Base-by-base conservation (phyloP, 139 green algal species). In the Helicosporidium sp. region DNA sequence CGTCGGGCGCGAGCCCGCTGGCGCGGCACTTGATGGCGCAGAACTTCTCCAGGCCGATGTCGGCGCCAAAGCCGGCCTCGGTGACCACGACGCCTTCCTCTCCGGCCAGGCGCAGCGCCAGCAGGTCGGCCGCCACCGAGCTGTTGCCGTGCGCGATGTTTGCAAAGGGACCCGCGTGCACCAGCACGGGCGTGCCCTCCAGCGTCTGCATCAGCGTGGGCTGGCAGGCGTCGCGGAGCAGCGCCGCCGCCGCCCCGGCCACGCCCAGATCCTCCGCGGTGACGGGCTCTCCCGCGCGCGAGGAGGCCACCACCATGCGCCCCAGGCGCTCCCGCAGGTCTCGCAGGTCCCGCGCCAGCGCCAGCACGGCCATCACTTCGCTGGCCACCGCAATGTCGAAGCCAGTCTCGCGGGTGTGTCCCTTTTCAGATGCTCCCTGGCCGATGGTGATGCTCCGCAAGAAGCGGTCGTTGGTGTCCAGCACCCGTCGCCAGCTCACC, bases 361-460 rank as follows among this genome's bases (percentile, higher is more conserved):
- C 90, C 43, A 99, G 76, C 54, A 99, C 83, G n/a, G 90, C 90
- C 90, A 99, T 99, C 62, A 96, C 84, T 66, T 93, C 82, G 15
- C 48, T 72, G 19, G 77, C 74, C 7, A 96, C 90, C 12, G 77
- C 63, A 57, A 99, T 99, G 78, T 99, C 87, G 64, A 95, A 97
- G 18, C 77, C 85, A 7, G 73, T 78, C 7, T 64, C 19, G 13
- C 74, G 51, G 4, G 46, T 61, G 61, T 67, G 62, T 26, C 65
- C 68, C 44, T 68, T 73, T 50, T 83, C 74, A 1, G 40, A 56
- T n/a, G 54, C 54, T 0, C 62, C 72, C 55, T 89, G 70, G 19
- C 85, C 85, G 13, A 89, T 57, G 7, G 80, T 93, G 60, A 97
- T 87, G 18, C 47, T 44, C 2, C 88, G 61, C 58, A 95, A 66